Conservation (phyloP, 805 yeast genomes). For the Starmerella riodocensis region DNA sequence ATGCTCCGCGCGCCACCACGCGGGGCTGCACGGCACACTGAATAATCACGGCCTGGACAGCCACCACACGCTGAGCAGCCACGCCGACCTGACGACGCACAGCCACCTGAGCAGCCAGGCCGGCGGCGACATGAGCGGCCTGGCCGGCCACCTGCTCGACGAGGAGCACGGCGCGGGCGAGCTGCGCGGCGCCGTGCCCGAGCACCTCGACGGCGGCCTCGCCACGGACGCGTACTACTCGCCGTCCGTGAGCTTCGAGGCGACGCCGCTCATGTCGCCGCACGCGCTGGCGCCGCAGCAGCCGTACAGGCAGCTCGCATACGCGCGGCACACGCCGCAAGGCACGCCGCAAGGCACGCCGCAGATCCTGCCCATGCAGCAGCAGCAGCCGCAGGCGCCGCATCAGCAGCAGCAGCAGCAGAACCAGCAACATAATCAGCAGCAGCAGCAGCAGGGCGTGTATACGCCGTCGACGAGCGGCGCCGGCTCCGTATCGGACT, state of each 20-base stretch:
- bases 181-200: too few species aligned
- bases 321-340: conserved; percentile 1
- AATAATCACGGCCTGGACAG: too few species aligned
- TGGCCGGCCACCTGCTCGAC: too few species aligned
- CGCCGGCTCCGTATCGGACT: neutral
- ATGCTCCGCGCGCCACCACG: too few species aligned
- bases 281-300: conserved; percentile 13
- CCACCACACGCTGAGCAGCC: too few species aligned
- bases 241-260: conserved; percentile 13
- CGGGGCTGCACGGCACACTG: too few species aligned
- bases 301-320: neutral
- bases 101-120: too few species aligned
- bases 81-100: too few species aligned
- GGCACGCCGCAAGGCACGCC: conserved; percentile 1
- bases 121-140: too few species aligned
- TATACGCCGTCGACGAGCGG: neutral
- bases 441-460: neutral
- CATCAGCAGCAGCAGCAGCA: neutral
- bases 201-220: too few species aligned
- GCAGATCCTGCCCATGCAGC: neutral
- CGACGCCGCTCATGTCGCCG: conserved; percentile 17
- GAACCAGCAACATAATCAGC: neutral
- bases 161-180: too few species aligned
- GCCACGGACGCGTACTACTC: conserved; percentile 7
- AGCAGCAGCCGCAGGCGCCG: neutral